Percentiles rank a stretch among this genome's conserved stretches.
phyloP scores from a whole-genome alignment of 1,284 basidiomycete genomes.

The Papiliotrema flavescens region DNA sequence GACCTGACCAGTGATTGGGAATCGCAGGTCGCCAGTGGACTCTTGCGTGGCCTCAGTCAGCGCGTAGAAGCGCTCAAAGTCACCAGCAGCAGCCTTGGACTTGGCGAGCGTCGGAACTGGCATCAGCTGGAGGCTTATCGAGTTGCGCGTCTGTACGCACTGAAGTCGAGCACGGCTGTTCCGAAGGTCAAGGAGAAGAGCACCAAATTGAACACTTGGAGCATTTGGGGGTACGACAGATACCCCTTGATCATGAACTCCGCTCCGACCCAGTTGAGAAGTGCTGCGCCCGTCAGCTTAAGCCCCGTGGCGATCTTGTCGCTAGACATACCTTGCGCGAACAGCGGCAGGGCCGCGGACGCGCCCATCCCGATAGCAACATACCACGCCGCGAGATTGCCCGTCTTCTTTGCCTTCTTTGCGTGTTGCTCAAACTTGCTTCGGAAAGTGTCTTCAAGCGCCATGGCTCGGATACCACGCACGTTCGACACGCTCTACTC shows the following conservation, averaged over 20 bases:
- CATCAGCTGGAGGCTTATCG: slow-evolving; percentile 8
- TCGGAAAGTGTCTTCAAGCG: slow-evolving; percentile 72
- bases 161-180: slow-evolving; percentile 80
- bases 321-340: slow-evolving; percentile 60
- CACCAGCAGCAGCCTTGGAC: slow-evolving; percentile 70
- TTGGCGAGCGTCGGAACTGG: slow-evolving; percentile 75
- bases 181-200: slow-evolving; percentile 92
- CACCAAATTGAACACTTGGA: slow-evolving; percentile 84
- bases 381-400: slow-evolving; percentile 71
- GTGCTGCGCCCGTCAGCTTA: slow-evolving; percentile 51
- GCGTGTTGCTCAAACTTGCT: slow-evolving; percentile 64
- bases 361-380: slow-evolving; percentile 80
- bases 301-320: neutral
- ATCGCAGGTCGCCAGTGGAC: slow-evolving; percentile 62
- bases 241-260: slow-evolving; percentile 73
- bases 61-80: slow-evolving; percentile 66
- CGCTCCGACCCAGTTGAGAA: slow-evolving; percentile 86
- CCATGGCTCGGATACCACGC: slow-evolving; percentile 82
- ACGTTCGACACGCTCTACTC: slow-evolving; percentile 74
- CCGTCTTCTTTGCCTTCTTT: slow-evolving; percentile 62
- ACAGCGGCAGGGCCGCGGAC: slow-evolving; percentile 76
- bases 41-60: slow-evolving; percentile 62
- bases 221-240: slow-evolving; percentile 81
- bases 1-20: slow-evolving; percentile 63
- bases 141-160: slow-evolving; percentile 52